Evolutionary conservation across 306 rosid species (phyloP), one percentile per base, ranked within the genome.

Genomic region (Prunus mume): DNA sequence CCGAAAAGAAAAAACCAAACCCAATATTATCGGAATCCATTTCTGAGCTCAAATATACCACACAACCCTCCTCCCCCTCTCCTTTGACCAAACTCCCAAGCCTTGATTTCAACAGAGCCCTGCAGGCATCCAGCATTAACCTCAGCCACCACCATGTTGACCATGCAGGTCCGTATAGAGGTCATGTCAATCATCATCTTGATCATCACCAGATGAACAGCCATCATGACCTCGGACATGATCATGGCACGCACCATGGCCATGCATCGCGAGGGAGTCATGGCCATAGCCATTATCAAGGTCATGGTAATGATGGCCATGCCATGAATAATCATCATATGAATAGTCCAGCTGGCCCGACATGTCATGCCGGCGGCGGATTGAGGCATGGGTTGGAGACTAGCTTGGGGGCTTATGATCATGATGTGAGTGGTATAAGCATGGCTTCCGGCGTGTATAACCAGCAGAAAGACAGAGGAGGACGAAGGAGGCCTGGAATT

Each of bases 401-500:
- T n/a, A 57, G 60, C 75, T 27, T 77, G 69, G 69, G 22, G 49
- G 28, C 58, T 28, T 62, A 68, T n/a, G 68, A 77, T 68, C 62
- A 76, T 72, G 86, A 78, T 18, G 75, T 77, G 61, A 86, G 86
- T 47, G 83, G 87, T 28, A 76, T 73, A 57, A 83, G 87, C 73
- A 75, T 84, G 72, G 78, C 82, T 56, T 77, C 92, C 0, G 22
- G 9, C 45, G 49, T 61, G 81, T 72, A 78, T 27, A 49, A 64
- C 34, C 69, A 73, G 55, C 69, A 79, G 55, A 67, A 77, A 80
- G 85, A 62, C 8, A 83, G 75, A 65, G 76, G 68, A 13, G 83
- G 80, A 13, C 25, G 87, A 20, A 79, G 96, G 65, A 69, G 98
- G 22, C 89, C 91, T 0, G 98, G 97, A 78, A 83, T 93, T 83